Evolutionary conservation across 1,139 yeast species (phyloP).

Genomic region (Spathaspora jeffriesii): DNA sequence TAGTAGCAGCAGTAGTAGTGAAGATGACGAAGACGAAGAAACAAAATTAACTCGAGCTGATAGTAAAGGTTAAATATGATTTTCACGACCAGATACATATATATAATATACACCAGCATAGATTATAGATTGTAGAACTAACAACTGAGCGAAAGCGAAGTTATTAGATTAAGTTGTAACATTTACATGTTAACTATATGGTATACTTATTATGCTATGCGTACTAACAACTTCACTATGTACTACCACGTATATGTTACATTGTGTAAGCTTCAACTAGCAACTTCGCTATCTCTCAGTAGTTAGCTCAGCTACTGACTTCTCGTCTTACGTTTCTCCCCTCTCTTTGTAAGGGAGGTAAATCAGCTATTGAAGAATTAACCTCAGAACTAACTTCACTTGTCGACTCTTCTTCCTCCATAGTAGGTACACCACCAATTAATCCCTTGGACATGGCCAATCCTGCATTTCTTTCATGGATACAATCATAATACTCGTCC

Average conservation of each 20-base stretch:
- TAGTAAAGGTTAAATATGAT: conserved; percentile 30
- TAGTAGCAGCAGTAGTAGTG: conserved; percentile 8
- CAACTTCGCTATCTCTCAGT: conserved; percentile 1
- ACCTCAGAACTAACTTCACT: conserved; percentile 20
- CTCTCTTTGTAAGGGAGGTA: conserved; percentile 88
- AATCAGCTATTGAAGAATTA: conserved; percentile 47
- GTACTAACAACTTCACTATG: too few relatives aligned
- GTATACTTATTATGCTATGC: too few relatives aligned
- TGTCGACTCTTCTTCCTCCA: background rate
- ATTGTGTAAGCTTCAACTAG: too few relatives aligned
- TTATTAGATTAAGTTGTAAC: too few relatives aligned
- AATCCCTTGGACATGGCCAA: conserved; percentile 91
- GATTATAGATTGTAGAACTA: background rate
- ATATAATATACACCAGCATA: background rate
- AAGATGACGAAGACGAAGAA: conserved; percentile 18
- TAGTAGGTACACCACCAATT: conserved; percentile 63
- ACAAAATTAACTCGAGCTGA: conserved; percentile 42
- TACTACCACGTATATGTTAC: too few relatives aligned
- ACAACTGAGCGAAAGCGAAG: too few relatives aligned
- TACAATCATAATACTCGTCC: conserved; percentile 81
- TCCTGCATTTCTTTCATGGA: conserved; percentile 65
- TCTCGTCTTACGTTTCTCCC: conserved; percentile 47
- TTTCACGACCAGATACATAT: conserved; percentile 5
- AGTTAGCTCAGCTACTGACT: too few relatives aligned
- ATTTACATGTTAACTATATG: too few relatives aligned